Evolutionary conservation across 2,329 filamentous ascomycete genomes (phyloP).

Genomic region (Epichloe scottii): DNA sequence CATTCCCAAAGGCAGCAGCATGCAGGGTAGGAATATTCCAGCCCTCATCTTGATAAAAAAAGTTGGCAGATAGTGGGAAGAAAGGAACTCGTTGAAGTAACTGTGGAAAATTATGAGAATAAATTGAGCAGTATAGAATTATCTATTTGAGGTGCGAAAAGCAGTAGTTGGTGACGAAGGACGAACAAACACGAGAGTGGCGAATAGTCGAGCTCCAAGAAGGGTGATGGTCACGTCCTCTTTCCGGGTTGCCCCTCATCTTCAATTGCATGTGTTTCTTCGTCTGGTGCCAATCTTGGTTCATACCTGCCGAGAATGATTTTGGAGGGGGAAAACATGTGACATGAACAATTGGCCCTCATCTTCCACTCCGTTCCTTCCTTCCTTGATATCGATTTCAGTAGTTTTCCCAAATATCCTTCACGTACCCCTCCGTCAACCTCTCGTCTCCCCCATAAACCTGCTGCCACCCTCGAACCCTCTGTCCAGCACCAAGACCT

Average conservation of each 20-base stretch:
- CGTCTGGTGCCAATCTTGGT: not conserved
- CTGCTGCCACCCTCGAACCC: slow-evolving; percentile 89
- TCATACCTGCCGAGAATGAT: not conserved
- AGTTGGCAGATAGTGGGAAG: not conserved
- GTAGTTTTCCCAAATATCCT: slow-evolving; percentile 68
- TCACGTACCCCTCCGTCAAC: slow-evolving; percentile 72
- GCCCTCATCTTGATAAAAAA: not conserved
- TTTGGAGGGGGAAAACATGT: too few species aligned
- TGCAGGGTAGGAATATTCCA: not conserved
- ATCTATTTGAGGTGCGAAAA: not conserved
- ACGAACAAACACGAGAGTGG: not conserved
- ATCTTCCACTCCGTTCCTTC: not conserved
- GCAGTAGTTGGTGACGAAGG: too few species aligned
- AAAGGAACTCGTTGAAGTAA: not conserved
- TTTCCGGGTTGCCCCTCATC: not conserved
- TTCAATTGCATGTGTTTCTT: not conserved
- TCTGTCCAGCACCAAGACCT: slow-evolving; percentile 67
- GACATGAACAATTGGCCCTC: not conserved
- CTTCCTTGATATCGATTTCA: slow-evolving; percentile 11
- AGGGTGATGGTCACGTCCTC: not conserved
- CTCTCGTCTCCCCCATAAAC: slow-evolving; percentile 62
- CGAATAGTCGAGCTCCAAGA: not conserved
- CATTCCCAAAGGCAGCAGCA: not conserved
- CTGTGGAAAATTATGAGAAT: not conserved
- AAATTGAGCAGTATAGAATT: not conserved